These are phyloP conservation scores for Onygenales sp. DNA, from an alignment of 2,329 filamentous ascomycete species.

Conservation along the genomic window DNA sequence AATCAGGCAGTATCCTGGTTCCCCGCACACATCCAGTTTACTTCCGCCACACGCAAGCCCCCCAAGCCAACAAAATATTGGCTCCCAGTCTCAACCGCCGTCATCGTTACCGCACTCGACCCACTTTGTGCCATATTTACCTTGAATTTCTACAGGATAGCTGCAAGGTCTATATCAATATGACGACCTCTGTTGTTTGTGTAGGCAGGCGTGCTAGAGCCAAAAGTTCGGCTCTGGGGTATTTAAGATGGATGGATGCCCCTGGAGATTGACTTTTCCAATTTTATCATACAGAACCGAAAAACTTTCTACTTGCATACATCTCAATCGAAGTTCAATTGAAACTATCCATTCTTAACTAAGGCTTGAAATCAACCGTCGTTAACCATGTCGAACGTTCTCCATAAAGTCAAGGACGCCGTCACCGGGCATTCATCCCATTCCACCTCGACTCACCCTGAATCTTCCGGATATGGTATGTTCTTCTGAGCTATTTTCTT, in stretches of 20 bases:
- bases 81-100: background rate
- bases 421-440: slow-evolving; percentile 23
- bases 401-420: slow-evolving; percentile 41
- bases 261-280: too few species aligned
- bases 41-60: too few species aligned
- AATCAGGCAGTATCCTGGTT: too few species aligned
- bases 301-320: background rate
- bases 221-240: too few species aligned
- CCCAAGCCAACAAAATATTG: too few species aligned
- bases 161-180: background rate
- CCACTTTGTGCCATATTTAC: slow-evolving; percentile 3
- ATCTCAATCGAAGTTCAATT: background rate
- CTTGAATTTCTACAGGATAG: too few species aligned
- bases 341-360: background rate
- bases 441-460: slow-evolving; percentile 11
- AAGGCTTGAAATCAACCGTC: background rate
- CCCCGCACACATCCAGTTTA: too few species aligned
- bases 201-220: background rate
- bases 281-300: background rate
- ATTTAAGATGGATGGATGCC: too few species aligned
- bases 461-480: background rate
- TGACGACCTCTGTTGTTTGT: background rate
- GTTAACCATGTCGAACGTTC: slow-evolving; percentile 34
- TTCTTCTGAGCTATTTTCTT: background rate
- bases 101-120: slow-evolving; percentile 13